These are phyloP conservation scores for Podospora fimiseda DNA, from an alignment of 495 filamentous ascomycete species.

Conservation along the genomic window DNA sequence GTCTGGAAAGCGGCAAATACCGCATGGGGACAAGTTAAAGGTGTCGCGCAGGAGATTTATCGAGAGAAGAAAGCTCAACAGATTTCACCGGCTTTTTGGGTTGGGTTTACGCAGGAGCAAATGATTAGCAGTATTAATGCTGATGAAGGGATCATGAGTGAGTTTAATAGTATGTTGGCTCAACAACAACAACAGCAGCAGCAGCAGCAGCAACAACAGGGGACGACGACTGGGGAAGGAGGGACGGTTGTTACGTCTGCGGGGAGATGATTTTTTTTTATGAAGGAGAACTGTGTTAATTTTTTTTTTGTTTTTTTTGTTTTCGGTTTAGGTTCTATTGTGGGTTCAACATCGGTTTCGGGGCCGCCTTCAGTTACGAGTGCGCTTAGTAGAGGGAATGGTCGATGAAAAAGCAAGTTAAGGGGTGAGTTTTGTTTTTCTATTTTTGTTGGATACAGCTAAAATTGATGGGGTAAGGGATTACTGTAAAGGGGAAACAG, in stretches of 20 bases:
- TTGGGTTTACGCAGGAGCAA: conserved; percentile 46
- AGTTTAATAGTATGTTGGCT: conserved; percentile 34
- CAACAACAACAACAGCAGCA: conserved; percentile 7
- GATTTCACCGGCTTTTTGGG: conserved; percentile 45
- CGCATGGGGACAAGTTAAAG: conserved; percentile 67
- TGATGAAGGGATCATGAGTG: conserved; percentile 50
- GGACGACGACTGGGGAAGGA: background rate
- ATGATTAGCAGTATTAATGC: conserved; percentile 48
- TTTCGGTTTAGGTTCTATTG: background rate
- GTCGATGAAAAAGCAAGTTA: too few relatives aligned
- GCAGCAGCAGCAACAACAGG: background rate
- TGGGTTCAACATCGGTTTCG: too few relatives aligned
- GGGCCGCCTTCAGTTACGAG: too few relatives aligned
- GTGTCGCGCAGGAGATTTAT: conserved; percentile 62
- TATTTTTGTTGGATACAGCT: too few relatives aligned
- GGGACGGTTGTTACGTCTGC: background rate
- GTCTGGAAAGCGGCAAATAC: conserved; percentile 73
- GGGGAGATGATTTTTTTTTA: background rate
- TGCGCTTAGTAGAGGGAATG: too few relatives aligned
- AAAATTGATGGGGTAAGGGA: too few relatives aligned
- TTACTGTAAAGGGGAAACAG: too few relatives aligned
- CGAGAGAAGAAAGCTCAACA: conserved; percentile 49
- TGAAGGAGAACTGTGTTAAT: background rate
- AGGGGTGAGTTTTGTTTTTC: too few relatives aligned
- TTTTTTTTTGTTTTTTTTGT: conserved; percentile 4